Base-by-base conservation (phyloP, 2,329 filamentous ascomycete genomes). In the Aspergillus fructus region DNA sequence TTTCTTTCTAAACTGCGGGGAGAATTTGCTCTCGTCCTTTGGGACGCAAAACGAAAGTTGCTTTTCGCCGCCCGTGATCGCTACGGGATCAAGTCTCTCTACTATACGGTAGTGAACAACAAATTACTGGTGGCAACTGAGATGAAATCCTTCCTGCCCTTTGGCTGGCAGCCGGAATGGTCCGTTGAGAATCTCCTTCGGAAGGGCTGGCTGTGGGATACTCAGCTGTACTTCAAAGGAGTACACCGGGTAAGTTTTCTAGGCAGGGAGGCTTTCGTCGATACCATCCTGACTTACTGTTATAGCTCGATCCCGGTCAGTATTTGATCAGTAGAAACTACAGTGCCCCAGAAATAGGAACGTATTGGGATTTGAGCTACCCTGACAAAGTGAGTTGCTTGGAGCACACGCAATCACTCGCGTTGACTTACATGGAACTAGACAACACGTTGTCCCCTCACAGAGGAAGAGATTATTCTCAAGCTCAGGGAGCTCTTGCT, bases 51-150 rank as follows among this genome's bases (percentile, higher is more conserved):
- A 13, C 64, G 68, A 1, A 66, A 76, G 54, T 58, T 73, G 0
- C 70, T 84, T 41, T 67, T 85, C 39, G 81, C 78, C 0, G 81
- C 74, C 1, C 69, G 82, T 17, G 83, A 86, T 64, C 76, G 83
- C 0, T 85, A 79, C 64, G 83, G 83, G 3, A 81, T 85, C 63
- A 85, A 85, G 66, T 82, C 83, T 2, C 72, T 85, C 17, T 80
- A 82, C 56, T 85, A 78, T 69, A 83, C 81, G 0, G 58, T 76
- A 1, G 61, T 74, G 1, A 67, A 68, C 5, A 71, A 69, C 5
- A 68, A 71, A 55, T 55, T 85, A 3, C 66, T 84, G 12, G 65
- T 85, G 0, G 80, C 81, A 5, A 72, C 81, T 0, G 83, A 86
- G 64, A 77, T 78, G 57, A 85, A 85, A 64, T 81, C 79, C 0